Percentiles rank a stretch among this genome's conserved stretches.
These are phyloP conservation scores for Pestalotiopsis sp. DNA, from an alignment of 2,329 filamentous ascomycete species.

Conservation along the genomic window DNA sequence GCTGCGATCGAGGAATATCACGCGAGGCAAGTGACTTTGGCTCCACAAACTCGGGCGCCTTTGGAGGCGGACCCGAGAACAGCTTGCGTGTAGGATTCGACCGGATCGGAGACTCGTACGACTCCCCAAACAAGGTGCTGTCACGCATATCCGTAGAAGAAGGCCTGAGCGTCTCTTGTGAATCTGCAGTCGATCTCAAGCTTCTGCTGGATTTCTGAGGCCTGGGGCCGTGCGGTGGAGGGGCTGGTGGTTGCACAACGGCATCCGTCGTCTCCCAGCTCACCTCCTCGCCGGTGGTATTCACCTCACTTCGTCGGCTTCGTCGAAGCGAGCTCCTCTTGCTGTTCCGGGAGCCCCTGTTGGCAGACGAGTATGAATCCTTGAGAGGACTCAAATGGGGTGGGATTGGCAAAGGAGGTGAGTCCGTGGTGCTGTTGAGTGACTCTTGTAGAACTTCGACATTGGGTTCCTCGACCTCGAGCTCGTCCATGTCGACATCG, in stretches of 20 bases:
- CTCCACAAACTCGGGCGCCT: conserved; percentile 17
- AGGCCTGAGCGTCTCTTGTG: conserved; percentile 13
- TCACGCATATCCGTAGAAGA: conserved; percentile 27
- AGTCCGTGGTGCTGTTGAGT: conserved; percentile 34
- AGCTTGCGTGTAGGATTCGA: conserved; percentile 29
- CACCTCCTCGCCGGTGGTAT: conserved; percentile 51
- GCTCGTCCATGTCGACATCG: conserved; percentile 38
- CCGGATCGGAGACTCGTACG: conserved; percentile 31
- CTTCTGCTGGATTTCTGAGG: conserved; percentile 32
- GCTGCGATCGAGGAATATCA: conserved; percentile 1
- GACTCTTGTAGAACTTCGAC: conserved; percentile 34
- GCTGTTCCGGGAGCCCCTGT: conserved; percentile 38
- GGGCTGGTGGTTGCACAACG: conserved; percentile 24
- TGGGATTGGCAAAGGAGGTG: conserved; percentile 49
- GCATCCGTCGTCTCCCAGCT: conserved; percentile 43
- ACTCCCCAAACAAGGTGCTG: conserved; percentile 34
- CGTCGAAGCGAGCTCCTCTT: conserved; percentile 22
- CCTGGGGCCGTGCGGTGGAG: conserved; percentile 34
- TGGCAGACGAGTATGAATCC: conserved; percentile 54
- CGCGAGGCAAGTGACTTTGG: conserved; percentile 10
- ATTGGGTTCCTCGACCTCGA: conserved; percentile 34
- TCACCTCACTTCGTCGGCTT: conserved; percentile 44
- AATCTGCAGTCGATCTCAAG: conserved; percentile 18
- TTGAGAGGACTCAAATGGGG: conserved; percentile 55
- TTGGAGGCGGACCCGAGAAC: conserved; percentile 28